Conservation (phyloP, 345 rosid genomes). For the Melaleuca quinquenervia region DNA sequence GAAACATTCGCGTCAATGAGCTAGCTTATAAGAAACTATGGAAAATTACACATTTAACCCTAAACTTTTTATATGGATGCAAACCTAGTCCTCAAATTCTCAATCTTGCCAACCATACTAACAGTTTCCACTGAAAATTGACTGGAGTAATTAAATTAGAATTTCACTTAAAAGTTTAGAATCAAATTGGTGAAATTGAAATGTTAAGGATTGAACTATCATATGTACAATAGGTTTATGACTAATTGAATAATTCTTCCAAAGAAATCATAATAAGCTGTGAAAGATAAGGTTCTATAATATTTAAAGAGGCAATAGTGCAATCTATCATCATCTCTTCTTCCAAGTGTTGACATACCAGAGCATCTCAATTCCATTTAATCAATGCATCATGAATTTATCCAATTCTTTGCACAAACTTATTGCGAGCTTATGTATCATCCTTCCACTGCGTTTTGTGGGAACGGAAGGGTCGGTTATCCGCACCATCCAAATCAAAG, state of each 20-base stretch:
- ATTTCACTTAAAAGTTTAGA: neutral
- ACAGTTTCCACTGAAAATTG: rapidly evolving
- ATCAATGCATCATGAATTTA: neutral
- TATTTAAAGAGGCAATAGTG: neutral
- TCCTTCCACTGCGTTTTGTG: neutral
- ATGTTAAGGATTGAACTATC: neutral
- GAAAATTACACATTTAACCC: neutral
- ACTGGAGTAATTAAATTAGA: rapidly evolving
- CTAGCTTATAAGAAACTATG: neutral
- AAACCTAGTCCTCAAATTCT: no score
- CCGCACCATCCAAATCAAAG: neutral
- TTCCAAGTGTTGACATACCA: neutral
- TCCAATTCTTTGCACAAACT: neutral
- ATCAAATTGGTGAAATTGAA: neutral
- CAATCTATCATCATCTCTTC: neutral
- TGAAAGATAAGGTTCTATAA: neutral
- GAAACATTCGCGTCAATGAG: neutral
- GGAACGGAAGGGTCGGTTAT: neutral
- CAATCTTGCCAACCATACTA: neutral
- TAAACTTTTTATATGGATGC: neutral
- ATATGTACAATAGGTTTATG: rapidly evolving
- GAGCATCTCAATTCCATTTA: neutral
- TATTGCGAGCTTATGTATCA: neutral
- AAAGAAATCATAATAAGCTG: neutral
- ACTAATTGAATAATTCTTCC: neutral